Conservation (phyloP, 1,139 yeast species). For the Pichia norvegensis region DNA sequence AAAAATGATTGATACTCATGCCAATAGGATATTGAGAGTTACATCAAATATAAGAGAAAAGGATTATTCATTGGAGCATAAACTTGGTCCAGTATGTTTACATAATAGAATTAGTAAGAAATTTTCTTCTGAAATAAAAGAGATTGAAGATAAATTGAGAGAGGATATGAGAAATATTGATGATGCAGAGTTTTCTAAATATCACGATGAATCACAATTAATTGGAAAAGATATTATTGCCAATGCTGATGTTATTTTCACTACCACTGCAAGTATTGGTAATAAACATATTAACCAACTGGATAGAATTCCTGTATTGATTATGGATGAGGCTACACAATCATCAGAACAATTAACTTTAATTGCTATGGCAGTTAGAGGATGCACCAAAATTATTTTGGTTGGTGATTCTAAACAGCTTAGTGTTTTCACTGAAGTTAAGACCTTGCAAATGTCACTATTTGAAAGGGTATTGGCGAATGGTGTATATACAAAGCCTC, state of each 20-base stretch:
- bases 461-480: slow-evolving; percentile 23
- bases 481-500: slow-evolving; percentile 44
- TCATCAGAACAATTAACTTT: slow-evolving; percentile 63
- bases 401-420: slow-evolving; percentile 65
- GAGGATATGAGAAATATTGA: slow-evolving; percentile 18
- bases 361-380: slow-evolving; percentile 61
- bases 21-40: slow-evolving; percentile 49
- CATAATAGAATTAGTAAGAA: slow-evolving; percentile 51
- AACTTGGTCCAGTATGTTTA: slow-evolving; percentile 49
- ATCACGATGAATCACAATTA: slow-evolving; percentile 35
- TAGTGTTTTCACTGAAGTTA: slow-evolving; percentile 56
- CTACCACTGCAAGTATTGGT: slow-evolving; percentile 66
- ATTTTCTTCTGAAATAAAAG: slow-evolving; percentile 39
- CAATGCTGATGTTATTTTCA: slow-evolving; percentile 60
- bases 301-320: slow-evolving; percentile 53
- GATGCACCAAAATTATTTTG: slow-evolving; percentile 56
- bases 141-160: slow-evolving; percentile 34
- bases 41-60: slow-evolving; percentile 52
- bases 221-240: slow-evolving; percentile 43
- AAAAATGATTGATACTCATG: slow-evolving; percentile 44
- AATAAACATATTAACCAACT: slow-evolving; percentile 51
- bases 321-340: slow-evolving; percentile 63
- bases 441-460: slow-evolving; percentile 29
- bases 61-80: slow-evolving; percentile 50
- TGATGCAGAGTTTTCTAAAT: slow-evolving; percentile 33